Percentiles rank a stretch among this genome's conserved stretches.
These are phyloP conservation scores for Boehmeria nivea DNA, from an alignment of 306 rosid species.

Conservation along the genomic window DNA sequence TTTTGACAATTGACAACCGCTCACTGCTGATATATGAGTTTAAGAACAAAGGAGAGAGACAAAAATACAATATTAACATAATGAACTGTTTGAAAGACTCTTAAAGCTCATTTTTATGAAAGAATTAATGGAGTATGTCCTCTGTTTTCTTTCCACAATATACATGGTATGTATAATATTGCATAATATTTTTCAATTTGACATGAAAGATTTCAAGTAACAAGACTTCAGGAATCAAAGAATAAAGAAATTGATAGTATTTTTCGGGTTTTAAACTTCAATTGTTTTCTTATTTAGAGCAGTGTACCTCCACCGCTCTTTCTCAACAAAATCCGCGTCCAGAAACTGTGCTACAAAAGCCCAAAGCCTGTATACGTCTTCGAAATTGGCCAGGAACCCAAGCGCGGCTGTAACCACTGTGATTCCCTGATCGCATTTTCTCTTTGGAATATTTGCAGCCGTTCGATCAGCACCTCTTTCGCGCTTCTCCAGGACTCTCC, in stretches of 20 bases:
- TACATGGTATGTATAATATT: too few species aligned
- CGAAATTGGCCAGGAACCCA: slow-evolving; percentile 73
- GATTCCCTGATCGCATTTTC: slow-evolving; percentile 43
- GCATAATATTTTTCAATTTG: slow-evolving; percentile 16
- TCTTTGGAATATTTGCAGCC: slow-evolving; percentile 30
- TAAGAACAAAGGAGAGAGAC: too few species aligned
- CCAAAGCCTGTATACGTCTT: slow-evolving; percentile 79
- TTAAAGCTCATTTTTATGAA: too few species aligned
- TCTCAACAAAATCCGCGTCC: slow-evolving; percentile 93
- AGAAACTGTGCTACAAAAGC: slow-evolving; percentile 80
- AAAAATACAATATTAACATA: background rate
- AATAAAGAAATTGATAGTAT: background rate
- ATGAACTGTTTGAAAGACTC: slow-evolving; percentile 6
- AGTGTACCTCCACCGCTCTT: slow-evolving; percentile 92
- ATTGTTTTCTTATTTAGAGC: slow-evolving; percentile 72
- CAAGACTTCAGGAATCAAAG: slow-evolving; percentile 23
- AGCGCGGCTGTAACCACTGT: slow-evolving; percentile 85
- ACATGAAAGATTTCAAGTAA: slow-evolving; percentile 11
- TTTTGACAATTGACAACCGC: too few species aligned
- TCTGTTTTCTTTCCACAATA: background rate
- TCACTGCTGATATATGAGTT: too few species aligned
- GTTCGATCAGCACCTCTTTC: slow-evolving; percentile 27
- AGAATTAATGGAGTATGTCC: slow-evolving; percentile 11
- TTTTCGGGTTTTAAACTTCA: slow-evolving; percentile 40
- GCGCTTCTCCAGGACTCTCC: slow-evolving; percentile 43